Base-by-base conservation (phyloP, 1,284 basidiomycete species). In the Tylopilus orsonianus region DNA sequence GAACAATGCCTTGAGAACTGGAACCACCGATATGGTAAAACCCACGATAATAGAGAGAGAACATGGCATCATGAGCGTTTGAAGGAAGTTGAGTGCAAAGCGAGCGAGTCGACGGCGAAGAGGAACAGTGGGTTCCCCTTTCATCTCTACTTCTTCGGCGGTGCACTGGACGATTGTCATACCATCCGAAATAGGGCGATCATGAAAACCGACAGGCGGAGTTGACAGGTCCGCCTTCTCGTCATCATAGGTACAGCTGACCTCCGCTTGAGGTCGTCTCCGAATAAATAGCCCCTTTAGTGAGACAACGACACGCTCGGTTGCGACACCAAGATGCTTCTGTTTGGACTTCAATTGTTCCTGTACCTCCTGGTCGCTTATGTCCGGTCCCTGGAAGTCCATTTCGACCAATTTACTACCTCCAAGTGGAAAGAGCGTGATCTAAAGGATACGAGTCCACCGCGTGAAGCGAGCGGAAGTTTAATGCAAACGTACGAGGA, bases 1-100 rank as follows among this genome's bases (percentile, higher is more conserved):
- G 55, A 93, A 88, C 6, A 93, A 73, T 0, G 80, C 86, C 61
- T 91, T 91, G 48, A 93, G 73, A 1, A 77, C 75, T 1, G 75
- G 76, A 1, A 90, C 67, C 5, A 92, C 71, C 0, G 88, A 80
- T 54, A 86, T 80, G 26, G 80, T 71, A 44, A 93, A 77, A 1
- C 83, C 73, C n/a, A 80, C n/a, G 42, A 86, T 61, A 51, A 92
- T 85, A 1, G 83, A 68, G 26, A 87, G 62, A 0, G 86, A 85
- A 1, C 77, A 68, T 0, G 88, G 85, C 2, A 66, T 69, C 5
- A 77, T 50, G 6, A 84, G 60, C 0, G 79, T 75, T 24, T 63
- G 64, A 18, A 80, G 29, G 44, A 80, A 70, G 0, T 55, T 56
- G 5, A 48, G 49, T 27, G 57, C 44, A 39, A 53, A 42, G 26